Evolutionary conservation across 2,329 filamentous ascomycete species (phyloP).

Genomic region (Colletotrichum brevisporum): DNA sequence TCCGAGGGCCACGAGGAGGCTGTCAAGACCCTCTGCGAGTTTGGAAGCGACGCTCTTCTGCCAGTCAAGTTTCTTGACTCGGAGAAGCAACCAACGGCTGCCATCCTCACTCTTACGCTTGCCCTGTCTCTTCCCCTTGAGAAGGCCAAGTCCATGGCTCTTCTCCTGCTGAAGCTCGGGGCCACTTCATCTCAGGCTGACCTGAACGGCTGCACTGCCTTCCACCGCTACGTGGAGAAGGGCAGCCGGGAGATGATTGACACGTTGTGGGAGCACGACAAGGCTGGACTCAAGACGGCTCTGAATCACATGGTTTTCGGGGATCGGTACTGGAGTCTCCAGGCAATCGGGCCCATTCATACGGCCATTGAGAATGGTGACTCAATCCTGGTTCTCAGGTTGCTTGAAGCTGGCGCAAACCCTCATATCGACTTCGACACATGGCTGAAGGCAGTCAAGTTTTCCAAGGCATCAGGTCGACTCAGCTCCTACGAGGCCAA

Average conservation of each 20-base stretch:
- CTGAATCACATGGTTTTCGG: slow-evolving; percentile 74
- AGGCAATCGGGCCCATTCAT: slow-evolving; percentile 66
- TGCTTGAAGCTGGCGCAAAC: slow-evolving; percentile 75
- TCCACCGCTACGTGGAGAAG: slow-evolving; percentile 74
- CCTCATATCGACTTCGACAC: slow-evolving; percentile 72
- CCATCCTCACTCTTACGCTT: slow-evolving; percentile 79
- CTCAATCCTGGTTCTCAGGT: slow-evolving; percentile 65
- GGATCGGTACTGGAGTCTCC: slow-evolving; percentile 50
- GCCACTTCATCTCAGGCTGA: slow-evolving; percentile 83
- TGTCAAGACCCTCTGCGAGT: slow-evolving; percentile 79
- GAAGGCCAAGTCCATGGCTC: slow-evolving; percentile 75
- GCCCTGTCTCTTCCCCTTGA: slow-evolving; percentile 74
- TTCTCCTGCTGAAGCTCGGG: slow-evolving; percentile 76
- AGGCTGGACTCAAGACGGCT: slow-evolving; percentile 71
- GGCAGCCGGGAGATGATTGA: slow-evolving; percentile 64
- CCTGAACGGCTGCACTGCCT: slow-evolving; percentile 71
- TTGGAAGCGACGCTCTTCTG: slow-evolving; percentile 82
- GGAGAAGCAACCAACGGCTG: slow-evolving; percentile 65
- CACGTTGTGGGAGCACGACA: slow-evolving; percentile 68
- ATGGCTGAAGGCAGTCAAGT: slow-evolving; percentile 72
- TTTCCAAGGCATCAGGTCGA: slow-evolving; percentile 56
- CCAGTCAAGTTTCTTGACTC: slow-evolving; percentile 77
- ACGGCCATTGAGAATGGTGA: slow-evolving; percentile 71
- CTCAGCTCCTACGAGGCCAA: slow-evolving; percentile 63
- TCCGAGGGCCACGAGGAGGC: slow-evolving; percentile 77